These are phyloP conservation scores for Erythrobasidium hasegawianum DNA, from an alignment of 1,284 basidiomycete species.

Conservation along the genomic window DNA sequence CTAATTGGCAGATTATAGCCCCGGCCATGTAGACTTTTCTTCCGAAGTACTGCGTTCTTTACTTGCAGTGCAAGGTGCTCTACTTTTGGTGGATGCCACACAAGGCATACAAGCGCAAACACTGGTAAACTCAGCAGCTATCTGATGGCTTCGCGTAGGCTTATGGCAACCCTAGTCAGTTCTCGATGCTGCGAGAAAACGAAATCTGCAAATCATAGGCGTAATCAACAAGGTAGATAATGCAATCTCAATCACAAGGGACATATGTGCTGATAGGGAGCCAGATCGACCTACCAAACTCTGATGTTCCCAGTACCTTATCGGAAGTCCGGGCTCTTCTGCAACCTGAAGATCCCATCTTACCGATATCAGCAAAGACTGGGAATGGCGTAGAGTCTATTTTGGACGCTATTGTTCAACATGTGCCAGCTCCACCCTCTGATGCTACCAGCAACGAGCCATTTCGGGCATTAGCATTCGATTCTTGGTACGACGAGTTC, in stretches of 20 bases:
- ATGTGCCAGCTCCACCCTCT: constrained; percentile 70
- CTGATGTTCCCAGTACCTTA: constrained; percentile 72
- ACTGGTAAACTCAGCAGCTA: constrained; percentile 56
- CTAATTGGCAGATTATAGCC: too few relatives aligned
- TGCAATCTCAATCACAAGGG: too few relatives aligned
- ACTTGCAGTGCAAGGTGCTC: constrained; percentile 68
- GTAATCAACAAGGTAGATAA: constrained; percentile 88
- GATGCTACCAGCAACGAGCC: constrained; percentile 12
- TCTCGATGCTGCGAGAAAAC: constrained; percentile 79
- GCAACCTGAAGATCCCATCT: constrained; percentile 65
- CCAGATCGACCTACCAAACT: constrained; percentile 75
- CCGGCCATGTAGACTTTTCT: constrained; percentile 93
- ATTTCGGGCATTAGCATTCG: constrained; percentile 84
- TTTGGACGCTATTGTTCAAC: constrained; percentile 72
- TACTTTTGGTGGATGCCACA: constrained; percentile 80
- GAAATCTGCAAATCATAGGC: constrained; percentile 79
- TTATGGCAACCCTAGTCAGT: constrained; percentile 69
- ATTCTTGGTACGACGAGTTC: constrained; percentile 89
- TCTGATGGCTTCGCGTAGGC: too few relatives aligned
- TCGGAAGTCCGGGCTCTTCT: constrained; percentile 77
- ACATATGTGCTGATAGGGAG: constrained; percentile 51
- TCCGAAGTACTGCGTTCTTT: constrained; percentile 94
- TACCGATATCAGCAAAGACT: constrained; percentile 87
- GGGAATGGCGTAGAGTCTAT: constrained; percentile 73
- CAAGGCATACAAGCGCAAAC: constrained; percentile 97